Evolutionary conservation across 2,329 filamentous ascomycete species (phyloP).

Genomic region (Exserohilum rostratum): DNA sequence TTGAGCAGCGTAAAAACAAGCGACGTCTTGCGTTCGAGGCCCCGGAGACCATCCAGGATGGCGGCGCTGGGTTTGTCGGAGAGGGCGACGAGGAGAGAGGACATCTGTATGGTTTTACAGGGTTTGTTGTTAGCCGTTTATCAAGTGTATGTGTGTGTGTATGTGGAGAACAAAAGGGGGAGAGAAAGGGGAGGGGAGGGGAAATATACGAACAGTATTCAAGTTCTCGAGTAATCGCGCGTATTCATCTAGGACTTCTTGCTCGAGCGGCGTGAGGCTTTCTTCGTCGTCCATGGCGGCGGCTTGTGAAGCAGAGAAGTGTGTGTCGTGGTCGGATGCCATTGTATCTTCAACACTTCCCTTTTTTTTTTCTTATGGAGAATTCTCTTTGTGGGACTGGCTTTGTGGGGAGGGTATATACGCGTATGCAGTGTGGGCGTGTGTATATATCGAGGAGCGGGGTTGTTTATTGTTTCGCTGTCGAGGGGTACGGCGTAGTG

Average conservation of each 20-base stretch:
- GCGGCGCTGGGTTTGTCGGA: constrained; percentile 70
- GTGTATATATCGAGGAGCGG: neutral
- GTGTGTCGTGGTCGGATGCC: constrained; percentile 24
- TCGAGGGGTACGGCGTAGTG: no score
- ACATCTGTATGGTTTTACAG: constrained; percentile 55
- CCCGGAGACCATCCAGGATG: constrained; percentile 83
- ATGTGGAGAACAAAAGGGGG: neutral
- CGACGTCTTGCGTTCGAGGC: constrained; percentile 91
- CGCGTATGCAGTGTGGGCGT: neutral
- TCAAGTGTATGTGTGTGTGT: constrained; percentile 18
- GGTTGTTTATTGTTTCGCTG: no score
- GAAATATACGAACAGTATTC: constrained; percentile 69
- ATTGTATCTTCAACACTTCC: neutral
- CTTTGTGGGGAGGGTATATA: neutral
- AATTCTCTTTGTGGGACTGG: neutral
- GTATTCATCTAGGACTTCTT: constrained; percentile 95
- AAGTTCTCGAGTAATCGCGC: constrained; percentile 85
- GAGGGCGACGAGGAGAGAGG: constrained; percentile 67
- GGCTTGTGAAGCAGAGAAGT: constrained; percentile 25
- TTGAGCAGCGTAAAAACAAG: constrained; percentile 95
- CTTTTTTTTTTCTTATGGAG: neutral
- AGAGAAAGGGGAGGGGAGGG: constrained; percentile 1
- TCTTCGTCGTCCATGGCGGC: constrained; percentile 25
- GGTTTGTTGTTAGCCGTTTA: no score
- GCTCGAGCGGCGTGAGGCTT: constrained; percentile 76